Percentiles rank a stretch among this genome's conserved stretches.
Evolutionary conservation across 73 alveolate genomes (phyloP).

Genomic region (Tetrahymena malaccensis): DNA sequence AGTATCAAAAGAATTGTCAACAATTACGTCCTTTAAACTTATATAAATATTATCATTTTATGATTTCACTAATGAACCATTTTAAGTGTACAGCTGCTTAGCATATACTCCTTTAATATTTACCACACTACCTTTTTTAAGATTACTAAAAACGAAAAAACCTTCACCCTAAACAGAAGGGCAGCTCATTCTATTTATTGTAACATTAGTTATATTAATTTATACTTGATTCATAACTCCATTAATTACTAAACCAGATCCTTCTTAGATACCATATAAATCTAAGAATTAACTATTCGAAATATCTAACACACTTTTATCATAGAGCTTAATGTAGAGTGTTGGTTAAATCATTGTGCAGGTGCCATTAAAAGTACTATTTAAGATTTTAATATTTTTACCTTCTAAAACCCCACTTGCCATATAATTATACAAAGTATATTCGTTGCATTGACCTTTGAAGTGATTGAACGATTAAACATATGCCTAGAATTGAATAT

Average conservation of each 20-base stretch:
- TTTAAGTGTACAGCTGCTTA: neutral
- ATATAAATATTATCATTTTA: neutral
- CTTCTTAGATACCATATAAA: neutral
- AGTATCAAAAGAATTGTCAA: neutral
- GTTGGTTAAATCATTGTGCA: neutral
- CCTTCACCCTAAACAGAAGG: neutral
- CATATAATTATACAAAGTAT: neutral
- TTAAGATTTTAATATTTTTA: neutral
- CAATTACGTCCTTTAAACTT: neutral
- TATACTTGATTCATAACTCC: neutral
- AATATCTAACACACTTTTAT: neutral
- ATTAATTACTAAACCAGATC: neutral
- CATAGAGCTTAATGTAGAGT: neutral
- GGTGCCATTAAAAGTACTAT: neutral
- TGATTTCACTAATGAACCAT: neutral
- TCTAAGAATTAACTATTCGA: neutral
- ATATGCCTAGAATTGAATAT: neutral
- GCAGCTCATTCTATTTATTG: neutral
- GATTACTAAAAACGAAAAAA: neutral
- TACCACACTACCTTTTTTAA: neutral
- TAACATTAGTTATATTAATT: neutral
- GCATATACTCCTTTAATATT: neutral
- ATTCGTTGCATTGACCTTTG: neutral
- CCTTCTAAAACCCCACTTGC: neutral
- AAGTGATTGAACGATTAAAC: neutral